A percentile compares a stretch with the other conserved stretches of the same genome.
phyloP scores from a whole-genome alignment of 2,329 filamentous ascomycete species.

The Fusarium sp. region DNA sequence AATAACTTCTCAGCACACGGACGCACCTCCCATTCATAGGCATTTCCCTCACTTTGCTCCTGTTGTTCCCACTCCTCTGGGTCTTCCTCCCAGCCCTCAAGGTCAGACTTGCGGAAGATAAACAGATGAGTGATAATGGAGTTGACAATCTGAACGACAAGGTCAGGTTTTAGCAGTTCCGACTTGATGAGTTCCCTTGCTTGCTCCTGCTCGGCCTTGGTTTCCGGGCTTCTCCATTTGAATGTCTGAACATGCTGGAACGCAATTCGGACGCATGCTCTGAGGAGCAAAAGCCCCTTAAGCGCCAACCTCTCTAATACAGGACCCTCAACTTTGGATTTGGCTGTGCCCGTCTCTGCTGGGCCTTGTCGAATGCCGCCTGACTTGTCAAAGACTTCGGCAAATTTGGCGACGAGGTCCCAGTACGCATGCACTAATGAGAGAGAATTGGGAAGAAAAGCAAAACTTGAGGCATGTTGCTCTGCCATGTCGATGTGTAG shows the following conservation, averaged over 20 bases:
- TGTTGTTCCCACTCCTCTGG: slow-evolving; percentile 96
- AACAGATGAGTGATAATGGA: slow-evolving; percentile 90
- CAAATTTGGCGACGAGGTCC: slow-evolving; percentile 83
- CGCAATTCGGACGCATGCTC: slow-evolving; percentile 88
- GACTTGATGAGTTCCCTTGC: slow-evolving; percentile 80
- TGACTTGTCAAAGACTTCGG: slow-evolving; percentile 78
- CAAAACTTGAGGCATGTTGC: slow-evolving; percentile 85
- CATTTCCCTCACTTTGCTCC: slow-evolving; percentile 87
- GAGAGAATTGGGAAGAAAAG: slow-evolving; percentile 84
- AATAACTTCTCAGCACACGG: slow-evolving; percentile 96
- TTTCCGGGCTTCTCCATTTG: slow-evolving; percentile 82
- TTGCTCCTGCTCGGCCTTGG: slow-evolving; percentile 82
- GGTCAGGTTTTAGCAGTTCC: slow-evolving; percentile 81
- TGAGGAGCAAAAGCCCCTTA: slow-evolving; percentile 85
- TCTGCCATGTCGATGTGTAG: slow-evolving; percentile 90
- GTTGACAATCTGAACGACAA: slow-evolving; percentile 87
- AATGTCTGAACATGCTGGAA: slow-evolving; percentile 87
- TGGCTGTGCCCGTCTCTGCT: slow-evolving; percentile 56
- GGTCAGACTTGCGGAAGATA: slow-evolving; percentile 86
- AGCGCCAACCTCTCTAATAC: slow-evolving; percentile 85
- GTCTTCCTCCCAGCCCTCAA: slow-evolving; percentile 94
- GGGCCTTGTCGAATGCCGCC: slow-evolving; percentile 67
- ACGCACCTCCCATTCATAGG: slow-evolving; percentile 93
- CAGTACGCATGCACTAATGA: slow-evolving; percentile 88
- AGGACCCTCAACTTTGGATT: slow-evolving; percentile 71